Evolutionary conservation across 1,284 basidiomycete genomes (phyloP), one percentile per base, ranked within the genome.

Genomic region (Malassezia vespertilionis): DNA sequence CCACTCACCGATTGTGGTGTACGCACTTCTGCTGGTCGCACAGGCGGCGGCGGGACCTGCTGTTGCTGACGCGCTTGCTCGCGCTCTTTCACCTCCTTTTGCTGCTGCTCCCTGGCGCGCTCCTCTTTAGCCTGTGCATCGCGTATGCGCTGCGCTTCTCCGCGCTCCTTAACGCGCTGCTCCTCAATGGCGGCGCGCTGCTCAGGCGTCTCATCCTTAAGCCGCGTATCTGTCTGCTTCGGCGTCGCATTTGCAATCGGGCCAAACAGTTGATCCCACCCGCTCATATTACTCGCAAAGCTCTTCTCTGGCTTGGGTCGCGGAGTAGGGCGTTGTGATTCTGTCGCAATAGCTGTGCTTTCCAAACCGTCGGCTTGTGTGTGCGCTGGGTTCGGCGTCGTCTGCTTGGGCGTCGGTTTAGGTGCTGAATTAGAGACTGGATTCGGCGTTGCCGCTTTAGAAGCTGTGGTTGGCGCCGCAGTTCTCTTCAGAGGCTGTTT

Each of bases 181-280:
- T 51, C 48, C 14, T 23, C 38, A 1, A 38, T 38, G 8, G 43
- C 48, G 6, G 48, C 48, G 11, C 38, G 36, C 34, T 45, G 42
- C 34, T 51, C 48, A 1, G 48, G 48, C 20, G 48, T 51, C n/a
- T 23, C 27, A 18, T 51, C 48, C 33, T 45, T 51, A 17, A 43
- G 8, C 9, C 43, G 36, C 32, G 31, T 12, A 11, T 43, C 36
- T n/a, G 34, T 14, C 2, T 24, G 9, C 32, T 40, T 32, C 21
- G 40, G 40, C 17, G 31, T n/a, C 17, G 40, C 17, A 5, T n/a
- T n/a, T 2, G 37, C 23, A 14, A 51, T 45, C n/a, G 32, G 26
- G n/a, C 48, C 48, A 41, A 51, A 51, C 33, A 51, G 23, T 33
- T 51, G 42, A 43, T 51, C 48, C 48, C 48, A 51, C 4, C 48